Evolutionary conservation across 257 asterid genomes (phyloP), one percentile per base, ranked within the genome.

Genomic region (Solanum appendiculatum): DNA sequence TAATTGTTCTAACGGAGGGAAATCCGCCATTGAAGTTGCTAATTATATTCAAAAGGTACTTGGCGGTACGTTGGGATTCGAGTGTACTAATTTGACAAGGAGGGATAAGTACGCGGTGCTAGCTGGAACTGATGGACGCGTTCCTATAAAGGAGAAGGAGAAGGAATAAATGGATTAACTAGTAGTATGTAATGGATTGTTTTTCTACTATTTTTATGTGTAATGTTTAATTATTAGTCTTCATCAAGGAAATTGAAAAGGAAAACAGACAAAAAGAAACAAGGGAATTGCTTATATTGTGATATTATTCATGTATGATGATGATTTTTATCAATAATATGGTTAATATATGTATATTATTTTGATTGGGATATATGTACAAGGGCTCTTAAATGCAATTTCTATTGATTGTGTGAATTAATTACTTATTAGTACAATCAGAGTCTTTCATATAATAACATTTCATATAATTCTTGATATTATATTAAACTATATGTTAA

Each of bases 121-220:
- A 91, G 99, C 98, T 23, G 99, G 98, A 54, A 96, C 94, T 0
- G 98, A 96, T 46, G 98, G 99, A 0, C 91, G 91, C 8, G 95
- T 96, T 3, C 44, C 68, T 5, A 4, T 5, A 1, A 81, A 46
- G 85, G 85, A 80, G 0, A 46, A 80, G 29, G 88, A 88, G 34
- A 85, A 87, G 34, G 90, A 91, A 88, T 82, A 23, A 88, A 48
- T 64, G 69, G 83, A 64, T 75, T 54, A 31, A 37, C 15, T 39
- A 64, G n/a, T 63, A 58, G 0, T 37, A 34, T 7, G 42, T 23
- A 31, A 78, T 44, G 60, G 16, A 5, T 8, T 78, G 56, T 44
- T 84, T 64, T n/a, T 33, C 16, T 14, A 1, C 9, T 68, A 37
- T 58, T 14, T 42, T 31, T 6, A n/a, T 36, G 33, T 10, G 6